Percentiles rank a stretch among this genome's conserved stretches.
These are phyloP conservation scores for Paulownia fortunei DNA, from an alignment of 257 asterid genomes.

Conservation along the genomic window DNA sequence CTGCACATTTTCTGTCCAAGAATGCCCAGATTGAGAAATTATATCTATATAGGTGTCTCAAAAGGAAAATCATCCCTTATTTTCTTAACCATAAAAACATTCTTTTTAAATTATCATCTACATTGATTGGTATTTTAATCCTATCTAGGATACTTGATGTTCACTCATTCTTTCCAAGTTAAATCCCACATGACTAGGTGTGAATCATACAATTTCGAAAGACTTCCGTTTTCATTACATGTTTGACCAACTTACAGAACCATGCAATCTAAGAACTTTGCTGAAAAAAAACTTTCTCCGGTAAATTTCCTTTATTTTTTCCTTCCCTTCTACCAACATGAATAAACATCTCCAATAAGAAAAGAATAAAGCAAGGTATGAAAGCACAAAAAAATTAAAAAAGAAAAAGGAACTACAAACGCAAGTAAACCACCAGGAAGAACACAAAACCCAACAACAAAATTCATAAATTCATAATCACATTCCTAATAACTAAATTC, in stretches of 20 bases:
- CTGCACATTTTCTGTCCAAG: neutral
- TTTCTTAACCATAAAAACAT: neutral
- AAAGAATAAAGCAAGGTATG: neutral
- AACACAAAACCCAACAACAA: constrained; percentile 5
- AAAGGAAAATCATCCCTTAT: neutral
- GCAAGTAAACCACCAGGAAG: neutral
- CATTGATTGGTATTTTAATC: neutral
- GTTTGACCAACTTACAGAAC: constrained; percentile 6
- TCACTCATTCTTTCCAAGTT: neutral
- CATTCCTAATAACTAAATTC: constrained; percentile 9
- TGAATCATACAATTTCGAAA: neutral
- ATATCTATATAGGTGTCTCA: neutral
- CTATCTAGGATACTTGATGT: neutral
- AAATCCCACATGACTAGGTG: neutral
- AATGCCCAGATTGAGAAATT: neutral
- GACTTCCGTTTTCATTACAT: neutral
- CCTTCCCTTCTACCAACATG: neutral
- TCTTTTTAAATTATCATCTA: neutral
- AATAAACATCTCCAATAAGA: neutral
- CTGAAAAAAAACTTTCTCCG: no score
- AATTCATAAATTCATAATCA: constrained; percentile 2
- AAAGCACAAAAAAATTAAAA: neutral
- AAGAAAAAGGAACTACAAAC: neutral
- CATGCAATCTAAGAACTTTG: constrained; percentile 34
- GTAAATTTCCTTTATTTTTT: neutral